Evolutionary conservation across 2,329 filamentous ascomycete species (phyloP).

Genomic region (Coniochaeta prunicola): DNA sequence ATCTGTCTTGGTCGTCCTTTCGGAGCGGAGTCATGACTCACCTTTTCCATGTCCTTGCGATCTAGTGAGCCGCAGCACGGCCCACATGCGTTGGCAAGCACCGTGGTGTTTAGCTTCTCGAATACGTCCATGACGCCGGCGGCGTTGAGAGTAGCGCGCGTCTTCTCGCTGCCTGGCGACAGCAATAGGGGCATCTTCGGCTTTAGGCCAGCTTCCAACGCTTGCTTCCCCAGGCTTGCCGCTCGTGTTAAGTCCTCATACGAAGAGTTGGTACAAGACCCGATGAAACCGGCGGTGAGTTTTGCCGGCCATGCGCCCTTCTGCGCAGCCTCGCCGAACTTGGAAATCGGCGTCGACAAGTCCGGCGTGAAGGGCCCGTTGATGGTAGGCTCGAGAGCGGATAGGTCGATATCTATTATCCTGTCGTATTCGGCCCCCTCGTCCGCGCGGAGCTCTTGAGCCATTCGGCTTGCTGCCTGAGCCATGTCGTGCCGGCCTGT

Average conservation of each 20-base stretch:
- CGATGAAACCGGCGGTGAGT: constrained; percentile 88
- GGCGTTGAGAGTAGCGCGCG: constrained; percentile 82
- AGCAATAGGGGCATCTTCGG: constrained; percentile 91
- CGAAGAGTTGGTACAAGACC: constrained; percentile 97
- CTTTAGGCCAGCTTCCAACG: constrained; percentile 79
- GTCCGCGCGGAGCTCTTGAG: constrained; percentile 69
- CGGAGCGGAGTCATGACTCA: too few relatives aligned
- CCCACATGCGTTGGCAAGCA: constrained; percentile 92
- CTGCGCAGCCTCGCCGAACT: constrained; percentile 78
- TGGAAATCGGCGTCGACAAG: constrained; percentile 82
- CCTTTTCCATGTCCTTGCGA: constrained; percentile 80
- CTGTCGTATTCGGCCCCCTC: constrained; percentile 81
- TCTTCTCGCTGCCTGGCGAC: constrained; percentile 94
- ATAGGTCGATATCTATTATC: constrained; percentile 83
- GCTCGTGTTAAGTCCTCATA: constrained; percentile 98
- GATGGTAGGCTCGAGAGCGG: constrained; percentile 88
- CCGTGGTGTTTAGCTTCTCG: too few relatives aligned
- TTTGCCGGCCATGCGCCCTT: constrained; percentile 84
- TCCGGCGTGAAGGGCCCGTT: constrained; percentile 97
- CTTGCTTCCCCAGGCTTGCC: constrained; percentile 87
- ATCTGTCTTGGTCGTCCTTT: too few relatives aligned
- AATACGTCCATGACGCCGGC: constrained; percentile 82
- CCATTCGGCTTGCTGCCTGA: constrained; percentile 59
- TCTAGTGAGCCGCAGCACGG: constrained; percentile 95
- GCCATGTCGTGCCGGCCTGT: constrained; percentile 71